Base-by-base conservation (phyloP, 2,329 filamentous ascomycete genomes). In the Tolypocladium ophioglossoides region DNA sequence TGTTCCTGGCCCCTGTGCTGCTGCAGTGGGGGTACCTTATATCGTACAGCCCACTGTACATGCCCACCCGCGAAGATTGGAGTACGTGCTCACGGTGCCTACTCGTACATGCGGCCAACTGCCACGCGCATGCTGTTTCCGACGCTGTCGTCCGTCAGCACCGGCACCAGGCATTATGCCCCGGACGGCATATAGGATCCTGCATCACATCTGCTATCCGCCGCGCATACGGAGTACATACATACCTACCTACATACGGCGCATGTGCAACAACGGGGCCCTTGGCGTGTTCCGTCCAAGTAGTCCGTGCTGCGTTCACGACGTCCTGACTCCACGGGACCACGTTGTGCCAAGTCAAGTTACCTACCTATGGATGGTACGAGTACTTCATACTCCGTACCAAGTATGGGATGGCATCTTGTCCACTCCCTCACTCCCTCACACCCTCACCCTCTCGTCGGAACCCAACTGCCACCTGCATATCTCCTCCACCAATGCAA, bases 171-270 rank as follows among this genome's bases (percentile, higher is more conserved):
- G 51, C 39, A 52, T 52, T 35, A 52, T 32, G 37, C 30, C 51
- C 40, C 24, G 27, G 51, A 35, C 51, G 51, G 51, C 30, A 52
- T 35, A 52, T 44, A n/a, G n/a, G n/a, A n/a, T n/a, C n/a, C n/a
- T n/a, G 41, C 41, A 22, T 27, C 22, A 22, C 41, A 27, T 46
- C 41, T 30, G 22, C 40, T 27, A 27, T 44, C 40, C 40, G 40
- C 24, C 41, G n/a, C 24, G 16, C 24, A n/a, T n/a, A 30, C 16
- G 3, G 27, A n/a, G n/a, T 16, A 30, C 32, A 12, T 34, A 11
- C 32, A 11, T 34, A 11, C 32, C 6, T 30, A 8, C 20, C 20
- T 24, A 20, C 40, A 24, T 44, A 16, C 40, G 40, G 40, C 40
- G 24, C 40, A 27, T 27, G 44, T n/a, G 30, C 24, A 14, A 32